These are phyloP conservation scores for Hypoxylon sp. DNA, from an alignment of 2,329 filamentous ascomycete genomes.

Conservation along the genomic window DNA sequence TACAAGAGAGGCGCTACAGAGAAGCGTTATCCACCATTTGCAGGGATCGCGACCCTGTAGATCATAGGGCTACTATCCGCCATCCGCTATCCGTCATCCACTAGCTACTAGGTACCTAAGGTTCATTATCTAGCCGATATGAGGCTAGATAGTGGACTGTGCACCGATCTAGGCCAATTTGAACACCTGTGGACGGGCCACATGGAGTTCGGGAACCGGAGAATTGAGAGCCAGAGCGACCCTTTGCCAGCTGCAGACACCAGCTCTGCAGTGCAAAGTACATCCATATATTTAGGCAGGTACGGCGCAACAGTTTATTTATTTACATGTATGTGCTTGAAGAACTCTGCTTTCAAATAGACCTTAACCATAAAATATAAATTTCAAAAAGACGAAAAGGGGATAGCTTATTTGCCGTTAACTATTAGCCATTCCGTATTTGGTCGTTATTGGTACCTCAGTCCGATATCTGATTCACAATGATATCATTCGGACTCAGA, in stretches of 20 bases:
- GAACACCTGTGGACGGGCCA: background rate
- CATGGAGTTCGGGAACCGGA: conserved; percentile 6
- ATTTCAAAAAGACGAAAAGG: background rate
- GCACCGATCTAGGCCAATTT: background rate
- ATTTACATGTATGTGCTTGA: too few relatives aligned
- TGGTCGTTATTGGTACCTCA: background rate
- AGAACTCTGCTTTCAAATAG: too few relatives aligned
- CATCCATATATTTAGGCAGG: too few relatives aligned
- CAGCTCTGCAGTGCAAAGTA: too few relatives aligned
- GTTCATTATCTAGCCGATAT: background rate
- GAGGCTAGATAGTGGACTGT: background rate
- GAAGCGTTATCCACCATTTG: background rate
- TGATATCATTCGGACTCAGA: background rate
- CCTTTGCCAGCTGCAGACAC: too few relatives aligned
- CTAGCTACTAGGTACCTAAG: too few relatives aligned
- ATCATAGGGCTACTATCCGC: conserved; percentile 16
- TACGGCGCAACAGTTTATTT: too few relatives aligned
- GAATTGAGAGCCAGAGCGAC: background rate
- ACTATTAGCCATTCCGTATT: background rate
- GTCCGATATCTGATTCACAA: background rate
- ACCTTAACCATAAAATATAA: background rate
- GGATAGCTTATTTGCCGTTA: background rate
- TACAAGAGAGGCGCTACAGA: background rate
- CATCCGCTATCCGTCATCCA: conserved; percentile 16
- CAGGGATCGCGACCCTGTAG: conserved; percentile 27